Evolutionary conservation across 495 filamentous ascomycete genomes (phyloP), one percentile per base, ranked within the genome.

Genomic region (Penicillium odoratum): DNA sequence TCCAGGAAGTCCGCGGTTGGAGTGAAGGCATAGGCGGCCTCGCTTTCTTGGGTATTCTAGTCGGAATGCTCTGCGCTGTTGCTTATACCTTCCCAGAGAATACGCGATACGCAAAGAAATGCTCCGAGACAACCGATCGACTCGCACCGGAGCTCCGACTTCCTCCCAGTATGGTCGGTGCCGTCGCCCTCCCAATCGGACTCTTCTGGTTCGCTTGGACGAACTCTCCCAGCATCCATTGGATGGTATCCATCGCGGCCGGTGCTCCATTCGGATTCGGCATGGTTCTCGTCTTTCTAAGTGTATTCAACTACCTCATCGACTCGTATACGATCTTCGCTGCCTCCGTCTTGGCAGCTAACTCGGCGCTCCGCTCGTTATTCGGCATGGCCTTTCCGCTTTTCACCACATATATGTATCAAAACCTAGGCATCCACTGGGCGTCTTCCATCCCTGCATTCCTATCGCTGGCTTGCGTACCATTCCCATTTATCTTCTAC

Each of bases 351-450:
- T 72, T 93, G 4, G 90, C 90, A 0, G 88, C 88, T 7, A 91
- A 88, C 64, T 76, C 85, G 3, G 81, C 89, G 0, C 72, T 92
- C n/a, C 78, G 83, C 18, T 82, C 78, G 0, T 40, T 78, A 0
- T 89, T 92, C 60, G 90, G 90, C 48, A 83, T 87, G 36, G 85
- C 81, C 0, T 92, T 94, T 70, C 90, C 90, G 0, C 76, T 94
- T 0, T 93, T 94, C 74, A 92, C 89, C 0, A 83, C 81, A 0
- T 72, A 85, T 50, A 88, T 93, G 86, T 93, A 89, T 69, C 28
- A 72, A 5, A 79, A 84, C 61, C 77, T 93, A 0, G 89, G 89
- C 48, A 83, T 87, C 51, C 87, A 92, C 72, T 92, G 89, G 89
- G 89, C 88, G 1, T 86, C 81, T 15, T 83, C 82, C 0, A 78